Conservation (phyloP, 2,329 filamentous ascomycete species). For the Trichoderma cornu-damae region DNA sequence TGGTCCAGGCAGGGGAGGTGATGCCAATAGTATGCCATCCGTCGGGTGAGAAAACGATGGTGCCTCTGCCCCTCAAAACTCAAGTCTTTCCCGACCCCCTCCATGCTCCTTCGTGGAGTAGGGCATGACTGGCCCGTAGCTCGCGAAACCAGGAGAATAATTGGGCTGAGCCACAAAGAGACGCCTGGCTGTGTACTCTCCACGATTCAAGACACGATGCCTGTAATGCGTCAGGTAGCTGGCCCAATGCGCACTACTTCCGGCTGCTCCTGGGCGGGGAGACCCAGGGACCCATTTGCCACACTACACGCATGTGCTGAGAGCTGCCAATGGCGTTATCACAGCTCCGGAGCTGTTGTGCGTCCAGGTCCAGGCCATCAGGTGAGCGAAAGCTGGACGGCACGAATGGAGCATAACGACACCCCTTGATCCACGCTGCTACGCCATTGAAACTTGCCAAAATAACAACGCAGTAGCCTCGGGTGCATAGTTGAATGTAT, state of each 20-base stretch:
- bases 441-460: slow-evolving; percentile 16
- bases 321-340: slow-evolving; percentile 16
- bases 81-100: background rate
- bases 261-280: background rate
- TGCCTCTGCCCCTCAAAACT: slow-evolving; percentile 8
- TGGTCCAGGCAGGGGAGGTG: background rate
- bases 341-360: slow-evolving; percentile 7
- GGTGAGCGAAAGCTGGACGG: slow-evolving; percentile 1
- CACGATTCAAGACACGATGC: slow-evolving; percentile 6
- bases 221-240: background rate
- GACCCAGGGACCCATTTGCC: slow-evolving; percentile 8
- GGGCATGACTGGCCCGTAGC: slow-evolving; percentile 5
- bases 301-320: slow-evolving; percentile 15
- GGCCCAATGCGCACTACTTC: background rate
- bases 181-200: slow-evolving; percentile 5
- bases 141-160: background rate
- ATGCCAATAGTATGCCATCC: background rate
- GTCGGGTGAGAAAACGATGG: background rate
- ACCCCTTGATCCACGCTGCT: slow-evolving; percentile 15
- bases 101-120: slow-evolving; percentile 9
- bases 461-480: slow-evolving; percentile 12
- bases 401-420: slow-evolving; percentile 3
- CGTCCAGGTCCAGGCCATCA: slow-evolving; percentile 14
- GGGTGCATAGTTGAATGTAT: slow-evolving; percentile 1
- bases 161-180: slow-evolving; percentile 9